Conservation (phyloP, 768 basidiomycete species). For the Leucosporidium creatinivorum region DNA sequence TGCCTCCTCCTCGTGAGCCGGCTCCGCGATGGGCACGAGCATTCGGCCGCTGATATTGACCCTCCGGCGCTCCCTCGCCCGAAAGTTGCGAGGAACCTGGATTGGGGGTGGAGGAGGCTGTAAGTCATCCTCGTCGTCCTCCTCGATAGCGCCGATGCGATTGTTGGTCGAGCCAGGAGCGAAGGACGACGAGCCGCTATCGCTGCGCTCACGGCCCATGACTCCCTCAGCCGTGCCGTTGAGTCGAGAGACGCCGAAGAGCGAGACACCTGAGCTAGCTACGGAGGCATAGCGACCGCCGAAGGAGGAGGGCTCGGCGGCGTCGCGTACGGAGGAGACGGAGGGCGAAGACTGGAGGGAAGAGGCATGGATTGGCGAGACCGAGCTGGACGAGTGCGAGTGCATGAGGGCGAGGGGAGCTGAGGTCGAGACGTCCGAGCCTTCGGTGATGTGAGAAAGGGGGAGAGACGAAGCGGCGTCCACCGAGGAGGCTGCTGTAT, state of each 20-base stretch:
- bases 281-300: not conserved
- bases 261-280: not conserved
- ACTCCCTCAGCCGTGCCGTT: not conserved
- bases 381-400: too few species aligned
- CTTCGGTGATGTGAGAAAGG: too few species aligned
- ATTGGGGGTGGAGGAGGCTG: not conserved
- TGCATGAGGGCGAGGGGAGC: too few species aligned
- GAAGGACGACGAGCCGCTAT: constrained; percentile 2
- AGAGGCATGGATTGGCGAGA: too few species aligned
- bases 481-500: too few species aligned
- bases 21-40: not conserved
- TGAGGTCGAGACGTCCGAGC: too few species aligned
- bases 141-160: not conserved
- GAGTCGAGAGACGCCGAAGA: constrained; percentile 3
- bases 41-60: constrained; percentile 22
- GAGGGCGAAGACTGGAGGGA: too few species aligned
- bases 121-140: not conserved
- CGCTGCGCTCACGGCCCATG: not conserved
- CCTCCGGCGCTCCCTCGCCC: constrained; percentile 22
- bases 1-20: not conserved
- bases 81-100: constrained; percentile 11
- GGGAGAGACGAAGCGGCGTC: too few species aligned
- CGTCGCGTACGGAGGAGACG: too few species aligned
- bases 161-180: not conserved
- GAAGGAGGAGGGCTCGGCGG: not conserved